Base-by-base conservation (phyloP, 805 yeast species). In the Starmerella geochares region DNA sequence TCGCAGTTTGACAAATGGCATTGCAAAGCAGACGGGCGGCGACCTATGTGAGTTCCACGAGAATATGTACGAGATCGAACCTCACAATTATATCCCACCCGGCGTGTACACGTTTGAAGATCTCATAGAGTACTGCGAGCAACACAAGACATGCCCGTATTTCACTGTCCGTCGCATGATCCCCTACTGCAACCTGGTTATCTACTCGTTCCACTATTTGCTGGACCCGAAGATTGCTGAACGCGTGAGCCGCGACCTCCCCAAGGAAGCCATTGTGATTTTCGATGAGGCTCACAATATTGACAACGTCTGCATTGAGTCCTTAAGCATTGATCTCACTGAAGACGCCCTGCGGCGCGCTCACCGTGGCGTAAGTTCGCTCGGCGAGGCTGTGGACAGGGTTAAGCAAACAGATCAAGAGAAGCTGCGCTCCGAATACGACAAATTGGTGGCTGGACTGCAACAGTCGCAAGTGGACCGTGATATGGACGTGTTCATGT, bases 231-330 rank as follows among this genome's bases (percentile, higher is more conserved):
- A 92, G 63, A 92, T 92, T 65, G 92, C 97, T 2, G 96, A 87
- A 56, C 73, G 98, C 54, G 99, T 92, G 19, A 87, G 96, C 4
- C 78, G 75, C 55, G 97, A 92, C 62, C 75, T 92, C 46, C 84
- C 95, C 17, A 86, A 87, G 58, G 97, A 92, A 62, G 77, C 94
- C 48, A 92, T 92, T 52, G 83, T 92, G 54, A 94, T 92, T 35
- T 92, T 92, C 63, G 99, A 92, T 69, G 99, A 92, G 70, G 98
- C 98, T 43, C 99, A 92, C 66, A 92, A 92, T 68, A 92, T 92
- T 50, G 98, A 92, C 73, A 92, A 92, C 72, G 99, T 92, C 50
- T 92, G 99, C 70, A 92, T 92, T 51, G 99, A 92, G 66, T 85
- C 97, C 0, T 67, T 92, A 37, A 86, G 96, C 5, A 74, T 92